These are phyloP conservation scores for Alopecurus myosuroides DNA, from an alignment of 176 grass and related monocot genomes.

Conservation along the genomic window DNA sequence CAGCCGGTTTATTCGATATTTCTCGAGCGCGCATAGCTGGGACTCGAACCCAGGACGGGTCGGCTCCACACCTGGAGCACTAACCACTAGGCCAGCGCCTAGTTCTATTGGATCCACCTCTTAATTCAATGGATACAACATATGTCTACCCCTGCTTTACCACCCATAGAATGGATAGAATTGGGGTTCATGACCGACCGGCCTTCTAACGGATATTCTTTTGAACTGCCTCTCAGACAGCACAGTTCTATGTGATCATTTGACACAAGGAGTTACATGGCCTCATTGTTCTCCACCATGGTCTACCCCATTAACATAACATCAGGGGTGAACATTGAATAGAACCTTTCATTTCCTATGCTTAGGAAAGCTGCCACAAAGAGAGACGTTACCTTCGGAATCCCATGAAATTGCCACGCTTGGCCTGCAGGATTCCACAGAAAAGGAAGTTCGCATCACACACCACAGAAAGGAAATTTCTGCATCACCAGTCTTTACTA, in stretches of 20 bases:
- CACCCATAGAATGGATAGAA: not conserved
- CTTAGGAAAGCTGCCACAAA: not conserved
- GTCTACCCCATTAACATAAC: not conserved
- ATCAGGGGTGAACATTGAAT: not conserved
- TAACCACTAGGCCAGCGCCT: too few relatives aligned
- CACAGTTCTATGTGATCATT: not conserved
- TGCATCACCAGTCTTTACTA: not conserved
- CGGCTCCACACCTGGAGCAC: too few relatives aligned
- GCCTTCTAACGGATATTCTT: not conserved
- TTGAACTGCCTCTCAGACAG: not conserved
- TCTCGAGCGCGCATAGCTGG: too few relatives aligned
- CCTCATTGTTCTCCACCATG: not conserved
- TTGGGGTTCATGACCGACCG: not conserved
- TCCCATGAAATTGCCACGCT: conserved; percentile 21
- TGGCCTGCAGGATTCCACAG: conserved; percentile 25
- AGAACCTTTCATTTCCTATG: not conserved
- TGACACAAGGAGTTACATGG: not conserved
- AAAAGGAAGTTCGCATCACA: not conserved
- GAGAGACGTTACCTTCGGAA: conserved; percentile 22
- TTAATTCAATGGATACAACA: not conserved
- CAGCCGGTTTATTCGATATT: too few relatives aligned
- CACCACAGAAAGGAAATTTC: not conserved
- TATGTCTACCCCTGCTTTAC: not conserved
- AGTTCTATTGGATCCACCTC: not conserved
- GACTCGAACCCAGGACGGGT: too few relatives aligned